Percentiles rank a stretch among this genome's conserved stretches.
phyloP scores from a whole-genome alignment of 2,329 filamentous ascomycete genomes.

The Helotiales sp. region DNA sequence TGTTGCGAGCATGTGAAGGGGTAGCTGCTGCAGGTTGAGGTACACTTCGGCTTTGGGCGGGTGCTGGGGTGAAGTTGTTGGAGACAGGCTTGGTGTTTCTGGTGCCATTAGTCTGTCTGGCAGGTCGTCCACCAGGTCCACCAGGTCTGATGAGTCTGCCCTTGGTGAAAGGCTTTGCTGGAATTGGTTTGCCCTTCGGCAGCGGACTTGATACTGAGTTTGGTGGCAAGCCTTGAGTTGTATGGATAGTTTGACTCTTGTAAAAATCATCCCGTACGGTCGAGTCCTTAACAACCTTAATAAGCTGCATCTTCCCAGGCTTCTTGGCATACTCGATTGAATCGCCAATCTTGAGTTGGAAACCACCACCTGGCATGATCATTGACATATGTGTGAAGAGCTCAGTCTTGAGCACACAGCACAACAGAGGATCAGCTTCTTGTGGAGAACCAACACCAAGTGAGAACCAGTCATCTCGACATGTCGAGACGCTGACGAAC shows the following conservation, averaged over 20 bases:
- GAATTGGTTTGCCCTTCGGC: constrained; percentile 81
- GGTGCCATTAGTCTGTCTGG: constrained; percentile 58
- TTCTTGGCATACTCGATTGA: constrained; percentile 97
- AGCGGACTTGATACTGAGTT: constrained; percentile 82
- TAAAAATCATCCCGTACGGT: constrained; percentile 77
- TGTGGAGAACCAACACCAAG: constrained; percentile 86
- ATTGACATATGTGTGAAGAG: constrained; percentile 90
- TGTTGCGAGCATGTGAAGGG: constrained; percentile 51
- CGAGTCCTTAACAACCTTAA: constrained; percentile 91
- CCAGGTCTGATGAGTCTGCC: constrained; percentile 91
- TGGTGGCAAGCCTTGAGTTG: constrained; percentile 77
- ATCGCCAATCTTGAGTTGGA: constrained; percentile 81
- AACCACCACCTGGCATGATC: constrained; percentile 71
- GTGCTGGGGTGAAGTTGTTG: constrained; percentile 19
- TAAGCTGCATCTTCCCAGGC: constrained; percentile 82
- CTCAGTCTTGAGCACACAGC: constrained; percentile 94
- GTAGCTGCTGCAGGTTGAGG: constrained; percentile 31
- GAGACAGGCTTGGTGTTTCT: constrained; percentile 36
- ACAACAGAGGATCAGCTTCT: constrained; percentile 90
- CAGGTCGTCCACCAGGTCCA: constrained; percentile 78
- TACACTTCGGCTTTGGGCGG: constrained; percentile 22
- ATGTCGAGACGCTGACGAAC: constrained; percentile 75
- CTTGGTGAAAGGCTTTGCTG: constrained; percentile 86
- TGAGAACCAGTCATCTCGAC: constrained; percentile 96
- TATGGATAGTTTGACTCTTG: constrained; percentile 92